Evolutionary conservation across 192 early-diverging fungal genomes (phyloP).

Genomic region (Spizellomyces sp.): DNA sequence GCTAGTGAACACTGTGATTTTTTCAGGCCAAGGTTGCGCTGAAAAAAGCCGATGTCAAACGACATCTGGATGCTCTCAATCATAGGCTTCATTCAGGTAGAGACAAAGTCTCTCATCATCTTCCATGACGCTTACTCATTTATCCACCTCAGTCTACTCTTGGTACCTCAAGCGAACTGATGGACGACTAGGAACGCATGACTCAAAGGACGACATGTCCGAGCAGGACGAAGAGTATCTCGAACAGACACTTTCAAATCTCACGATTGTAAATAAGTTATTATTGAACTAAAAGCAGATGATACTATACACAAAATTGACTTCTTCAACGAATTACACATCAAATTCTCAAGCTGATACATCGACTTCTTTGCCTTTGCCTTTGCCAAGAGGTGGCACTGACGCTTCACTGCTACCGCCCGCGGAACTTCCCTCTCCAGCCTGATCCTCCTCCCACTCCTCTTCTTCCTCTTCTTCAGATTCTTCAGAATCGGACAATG

Average conservation of each 20-base stretch:
- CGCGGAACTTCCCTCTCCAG: neutral
- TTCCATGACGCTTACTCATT: too few relatives aligned
- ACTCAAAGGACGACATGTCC: neutral
- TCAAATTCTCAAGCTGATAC: neutral
- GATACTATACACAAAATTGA: neutral
- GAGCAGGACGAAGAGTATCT: neutral
- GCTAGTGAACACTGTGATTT: neutral
- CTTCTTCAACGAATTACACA: neutral
- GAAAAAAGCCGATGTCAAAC: constrained; percentile 16
- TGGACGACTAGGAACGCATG: neutral
- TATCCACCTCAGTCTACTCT: too few relatives aligned
- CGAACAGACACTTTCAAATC: neutral
- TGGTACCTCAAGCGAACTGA: neutral
- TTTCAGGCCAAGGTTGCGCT: constrained; percentile 28
- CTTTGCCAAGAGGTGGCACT: too few relatives aligned
- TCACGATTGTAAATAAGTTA: neutral
- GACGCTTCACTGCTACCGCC: neutral
- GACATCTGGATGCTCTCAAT: neutral
- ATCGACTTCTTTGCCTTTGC: neutral
- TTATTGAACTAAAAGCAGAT: neutral
- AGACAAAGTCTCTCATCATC: too few relatives aligned
- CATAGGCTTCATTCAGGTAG: neutral
- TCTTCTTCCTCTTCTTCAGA: constrained; percentile 26
- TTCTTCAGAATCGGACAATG: constrained; percentile 5
- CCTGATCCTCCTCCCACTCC: constrained; percentile 14